Conservation (phyloP, 495 filamentous ascomycete genomes). For the Arthonia radiata region DNA sequence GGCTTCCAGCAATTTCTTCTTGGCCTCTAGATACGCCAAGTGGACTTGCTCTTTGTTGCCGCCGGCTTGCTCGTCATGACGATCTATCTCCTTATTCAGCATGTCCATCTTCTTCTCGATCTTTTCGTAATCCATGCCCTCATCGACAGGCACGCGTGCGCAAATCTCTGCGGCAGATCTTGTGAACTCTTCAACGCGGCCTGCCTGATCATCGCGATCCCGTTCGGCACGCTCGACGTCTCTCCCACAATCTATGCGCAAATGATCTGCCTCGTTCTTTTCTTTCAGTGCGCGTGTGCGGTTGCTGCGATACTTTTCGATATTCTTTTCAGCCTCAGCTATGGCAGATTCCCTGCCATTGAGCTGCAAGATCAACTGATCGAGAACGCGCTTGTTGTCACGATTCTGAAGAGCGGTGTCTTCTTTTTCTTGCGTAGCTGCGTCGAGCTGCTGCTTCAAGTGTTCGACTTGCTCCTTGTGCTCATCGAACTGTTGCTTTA, state of each 20-base stretch:
- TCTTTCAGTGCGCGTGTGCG: slow-evolving; percentile 29
- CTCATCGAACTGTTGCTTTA: slow-evolving; percentile 27
- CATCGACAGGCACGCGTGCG: slow-evolving; percentile 29
- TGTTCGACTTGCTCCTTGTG: slow-evolving; percentile 23
- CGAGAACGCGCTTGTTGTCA: slow-evolving; percentile 17
- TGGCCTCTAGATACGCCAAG: slow-evolving; percentile 12
- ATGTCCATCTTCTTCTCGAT: slow-evolving; percentile 39
- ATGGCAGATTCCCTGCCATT: slow-evolving; percentile 18
- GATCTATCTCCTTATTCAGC: slow-evolving; percentile 28
- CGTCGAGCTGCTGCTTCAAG: slow-evolving; percentile 23
- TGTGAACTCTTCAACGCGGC: slow-evolving; percentile 26
- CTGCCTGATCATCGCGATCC: slow-evolving; percentile 21
- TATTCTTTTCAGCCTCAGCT: slow-evolving; percentile 32
- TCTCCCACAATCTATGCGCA: slow-evolving; percentile 22
- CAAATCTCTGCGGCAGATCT: slow-evolving; percentile 30
- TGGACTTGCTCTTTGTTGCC: slow-evolving; percentile 1
- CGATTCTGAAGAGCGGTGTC: slow-evolving; percentile 20
- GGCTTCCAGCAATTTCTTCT: slow-evolving; percentile 21
- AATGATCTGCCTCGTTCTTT: slow-evolving; percentile 38
- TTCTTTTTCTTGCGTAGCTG: slow-evolving; percentile 25
- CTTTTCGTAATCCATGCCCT: slow-evolving; percentile 35
- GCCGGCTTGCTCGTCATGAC: slow-evolving; percentile 21
- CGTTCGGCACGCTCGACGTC: slow-evolving; percentile 21
- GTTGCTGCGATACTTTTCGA: slow-evolving; percentile 20
- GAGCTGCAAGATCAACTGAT: slow-evolving; percentile 18